Base-by-base conservation (phyloP, 192 early-diverging fungal genomes). In the Mortierella alpina region DNA sequence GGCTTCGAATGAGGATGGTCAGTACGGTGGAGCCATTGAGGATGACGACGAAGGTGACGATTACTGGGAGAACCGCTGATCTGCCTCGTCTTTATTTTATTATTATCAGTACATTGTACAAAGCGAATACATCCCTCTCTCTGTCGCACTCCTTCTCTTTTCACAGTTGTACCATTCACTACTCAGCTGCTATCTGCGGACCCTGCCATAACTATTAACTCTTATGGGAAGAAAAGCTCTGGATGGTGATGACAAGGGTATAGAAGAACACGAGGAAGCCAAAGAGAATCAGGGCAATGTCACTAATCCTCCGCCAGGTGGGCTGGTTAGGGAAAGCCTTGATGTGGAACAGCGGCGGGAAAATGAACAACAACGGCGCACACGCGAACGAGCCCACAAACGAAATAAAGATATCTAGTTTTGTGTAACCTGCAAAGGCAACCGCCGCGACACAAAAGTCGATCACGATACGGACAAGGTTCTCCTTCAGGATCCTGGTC, bases 341-440 rank as follows among this genome's bases (percentile, higher is more conserved):
- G 52, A 89, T 84, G 75, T 96, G 95, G 80, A 96, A 93, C 71
- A 96, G 62, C 15, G 92, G 87, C 6, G 96, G 96, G 76, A 95
- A 97, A 61, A 96, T 93, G 79, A 96, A 95, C 58, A 88, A 85
- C 59, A 93, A 68, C 14, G 92, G 92, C 14, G 84, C 86, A 63
- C 88, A 93, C 1, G 93, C 91, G 68, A 94, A 86, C 66, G 92
- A 94, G 0, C 95, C 95, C 31, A 97, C 91, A 46, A 97, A 89
- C 47, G 91, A 90, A 54, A 96, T 94, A 73, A 96, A 92, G 67
- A 94, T 93, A 79, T 97, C 95, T n/a, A 97, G 86, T 67, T 95
- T 88, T 51, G 87, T 87, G 10, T 89, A 88, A 18, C 94, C 95
- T 44, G 88, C 82, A 71, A 89, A 92, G 20, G 95, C 92, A 7